Base-by-base conservation (phyloP, 768 basidiomycete species). In the Mrakia hoshinonis region DNA sequence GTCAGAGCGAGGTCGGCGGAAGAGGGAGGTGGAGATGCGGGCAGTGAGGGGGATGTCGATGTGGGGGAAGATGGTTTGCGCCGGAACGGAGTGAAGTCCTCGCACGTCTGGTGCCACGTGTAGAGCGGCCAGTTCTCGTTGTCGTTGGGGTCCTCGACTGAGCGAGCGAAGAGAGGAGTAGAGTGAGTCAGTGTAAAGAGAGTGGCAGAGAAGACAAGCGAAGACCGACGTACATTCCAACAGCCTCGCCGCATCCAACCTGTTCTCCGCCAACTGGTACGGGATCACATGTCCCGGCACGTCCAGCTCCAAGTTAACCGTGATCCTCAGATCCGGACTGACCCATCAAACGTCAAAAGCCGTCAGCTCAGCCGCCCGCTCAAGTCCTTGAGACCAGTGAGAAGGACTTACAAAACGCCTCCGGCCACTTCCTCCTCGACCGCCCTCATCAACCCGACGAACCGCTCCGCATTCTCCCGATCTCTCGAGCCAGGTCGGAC, bases 51-150 rank as follows among this genome's bases (percentile, higher is more conserved):
- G 20, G 52, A 10, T 24, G 52, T 61, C 58, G 1, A 34, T 18
- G 7, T 13, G 12, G 20, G n/a, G n/a, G n/a, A n/a, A n/a, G 31
- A 20, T 31, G 15, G 31, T 36, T 61, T 61, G 22, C n/a, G 34
- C 36, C 58, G 31, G 18, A 36, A 22, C 11, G 58, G 58, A 20
- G 58, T 22, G 36, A 39, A 61, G 34, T 61, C 58, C 18, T 61
- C 58, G 58, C 58, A 61, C 31, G 58, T n/a, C n/a, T 61, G 58
- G 36, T 39, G 58, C 58, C 58, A 61, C 31, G 58, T 36, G 58
- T 36, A 38, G 34, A 61, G 58, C 31, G 58, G 58, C 58, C 58
- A 61, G 34, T 31, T 61, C 7, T 61, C 58, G 31, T 31, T 36
- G 4, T 61, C 58, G 36, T 39, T 61, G 4, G 34, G 36, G 34